phyloP scores from a whole-genome alignment of 2,329 filamentous ascomycete genomes.

The Trichoderma pleuroti region DNA sequence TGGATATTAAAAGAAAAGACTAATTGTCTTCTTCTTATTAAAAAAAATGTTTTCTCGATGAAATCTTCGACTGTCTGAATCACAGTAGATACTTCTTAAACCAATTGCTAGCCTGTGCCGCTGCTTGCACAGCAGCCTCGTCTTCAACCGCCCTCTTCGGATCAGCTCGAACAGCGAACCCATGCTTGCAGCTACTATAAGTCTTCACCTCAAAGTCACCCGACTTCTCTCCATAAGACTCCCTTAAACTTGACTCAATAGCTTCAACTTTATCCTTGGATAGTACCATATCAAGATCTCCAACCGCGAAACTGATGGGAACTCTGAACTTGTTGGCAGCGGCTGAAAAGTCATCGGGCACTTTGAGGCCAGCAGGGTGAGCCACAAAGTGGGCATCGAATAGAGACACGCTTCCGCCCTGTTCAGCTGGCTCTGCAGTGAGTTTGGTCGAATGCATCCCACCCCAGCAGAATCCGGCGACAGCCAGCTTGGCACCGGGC shows the following conservation, averaged over 20 bases:
- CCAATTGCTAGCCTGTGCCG: neutral
- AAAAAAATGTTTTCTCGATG: neutral
- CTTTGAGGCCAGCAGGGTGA: neutral
- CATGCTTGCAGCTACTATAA: neutral
- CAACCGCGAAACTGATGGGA: neutral
- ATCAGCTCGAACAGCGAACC: neutral
- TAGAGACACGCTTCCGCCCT: neutral
- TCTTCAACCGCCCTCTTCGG: neutral
- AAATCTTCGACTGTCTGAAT: conserved; percentile 31
- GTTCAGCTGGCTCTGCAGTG: neutral
- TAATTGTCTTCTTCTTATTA: neutral
- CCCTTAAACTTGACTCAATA: neutral
- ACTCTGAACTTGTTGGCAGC: neutral
- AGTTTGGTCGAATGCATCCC: conserved; percentile 1
- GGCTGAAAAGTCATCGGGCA: neutral
- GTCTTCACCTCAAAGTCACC: neutral
- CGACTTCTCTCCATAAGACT: neutral
- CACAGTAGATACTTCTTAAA: neutral
- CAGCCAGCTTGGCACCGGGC: neutral
- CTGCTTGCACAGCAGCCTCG: neutral
- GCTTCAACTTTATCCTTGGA: neutral
- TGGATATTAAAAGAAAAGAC: neutral
- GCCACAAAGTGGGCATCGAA: conserved; percentile 4
- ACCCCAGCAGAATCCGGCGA: neutral
- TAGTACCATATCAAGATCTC: neutral